Conservation (phyloP, 345 rosid species). For the Eucalyptus cloeziana region DNA sequence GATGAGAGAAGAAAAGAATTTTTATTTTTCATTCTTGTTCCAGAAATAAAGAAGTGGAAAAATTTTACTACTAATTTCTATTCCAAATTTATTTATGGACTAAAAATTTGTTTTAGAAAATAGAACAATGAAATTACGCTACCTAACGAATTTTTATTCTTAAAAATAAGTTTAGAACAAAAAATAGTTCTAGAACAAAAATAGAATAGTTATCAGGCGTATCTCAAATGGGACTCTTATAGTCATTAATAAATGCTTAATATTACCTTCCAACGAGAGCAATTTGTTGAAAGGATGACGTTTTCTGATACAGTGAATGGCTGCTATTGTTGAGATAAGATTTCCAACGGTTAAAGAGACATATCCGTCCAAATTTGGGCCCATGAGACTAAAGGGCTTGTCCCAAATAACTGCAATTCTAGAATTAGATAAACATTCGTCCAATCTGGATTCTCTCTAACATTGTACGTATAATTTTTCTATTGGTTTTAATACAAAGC, state of each 20-base stretch:
- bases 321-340: not conserved
- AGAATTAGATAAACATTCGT: not conserved
- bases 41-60: too few species aligned
- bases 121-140: too few species aligned
- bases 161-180: too few species aligned
- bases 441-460: too few species aligned
- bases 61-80: too few species aligned
- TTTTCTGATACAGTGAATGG: not conserved
- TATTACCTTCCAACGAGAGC: not conserved
- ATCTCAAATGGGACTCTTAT: not conserved
- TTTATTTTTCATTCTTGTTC: too few species aligned
- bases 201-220: fast-evolving
- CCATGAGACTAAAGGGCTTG: not conserved
- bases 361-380: not conserved
- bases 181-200: too few species aligned
- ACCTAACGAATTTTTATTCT: fast-evolving
- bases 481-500: too few species aligned
- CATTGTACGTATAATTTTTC: too few species aligned
- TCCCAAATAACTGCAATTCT: not conserved
- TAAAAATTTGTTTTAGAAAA: too few species aligned
- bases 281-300: not conserved
- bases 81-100: too few species aligned
- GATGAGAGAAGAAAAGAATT: too few species aligned
- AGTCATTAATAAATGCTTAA: not conserved
- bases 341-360: not conserved